phyloP scores from a whole-genome alignment of 108 stramenopile genomes.

The Epipyxis sp. region DNA sequence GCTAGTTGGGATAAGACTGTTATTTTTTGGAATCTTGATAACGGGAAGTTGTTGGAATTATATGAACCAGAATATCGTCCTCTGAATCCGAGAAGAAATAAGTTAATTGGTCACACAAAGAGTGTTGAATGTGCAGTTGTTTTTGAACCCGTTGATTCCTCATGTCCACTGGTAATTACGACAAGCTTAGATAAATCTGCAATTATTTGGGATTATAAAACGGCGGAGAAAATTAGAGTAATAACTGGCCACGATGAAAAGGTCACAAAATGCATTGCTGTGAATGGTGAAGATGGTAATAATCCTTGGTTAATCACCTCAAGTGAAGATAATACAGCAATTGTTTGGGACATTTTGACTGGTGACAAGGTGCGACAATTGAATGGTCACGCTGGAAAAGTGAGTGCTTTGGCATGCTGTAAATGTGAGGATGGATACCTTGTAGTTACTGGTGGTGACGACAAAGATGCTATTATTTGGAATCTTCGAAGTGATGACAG shows the following conservation, averaged over 20 bases:
- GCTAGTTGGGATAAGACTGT: slow-evolving; percentile 6
- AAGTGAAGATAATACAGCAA: not conserved
- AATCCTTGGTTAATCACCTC: not conserved
- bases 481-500: not conserved
- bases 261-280: not conserved
- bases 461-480: not conserved
- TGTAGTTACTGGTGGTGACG: not conserved
- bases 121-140: not conserved
- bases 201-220: not conserved
- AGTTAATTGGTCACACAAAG: not conserved
- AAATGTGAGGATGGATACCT: not conserved
- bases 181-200: not conserved
- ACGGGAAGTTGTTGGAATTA: not conserved
- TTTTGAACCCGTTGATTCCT: not conserved
- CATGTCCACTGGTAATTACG: not conserved
- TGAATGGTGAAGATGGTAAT: not conserved
- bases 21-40: not conserved
- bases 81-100: not conserved
- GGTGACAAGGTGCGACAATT: not conserved
- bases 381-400: not conserved
- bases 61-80: not conserved
- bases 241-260: not conserved
- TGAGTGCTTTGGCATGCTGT: not conserved
- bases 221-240: not conserved
- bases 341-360: slow-evolving; percentile 6